Conservation (phyloP, 805 yeast genomes). For the Teunomyces kruisii region DNA sequence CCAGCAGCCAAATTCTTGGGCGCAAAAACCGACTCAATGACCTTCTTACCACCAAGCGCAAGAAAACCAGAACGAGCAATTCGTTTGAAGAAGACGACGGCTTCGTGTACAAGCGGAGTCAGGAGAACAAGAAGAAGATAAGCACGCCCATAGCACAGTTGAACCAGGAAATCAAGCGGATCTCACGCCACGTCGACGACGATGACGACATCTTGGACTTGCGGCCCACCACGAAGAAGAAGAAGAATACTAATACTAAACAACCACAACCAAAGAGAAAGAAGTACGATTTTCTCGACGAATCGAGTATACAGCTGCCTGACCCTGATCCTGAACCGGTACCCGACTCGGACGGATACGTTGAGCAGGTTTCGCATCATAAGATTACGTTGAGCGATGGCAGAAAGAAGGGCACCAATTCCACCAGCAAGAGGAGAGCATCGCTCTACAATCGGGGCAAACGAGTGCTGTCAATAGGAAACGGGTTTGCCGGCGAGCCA, state of each 20-base stretch:
- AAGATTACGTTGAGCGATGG: slow-evolving; percentile 20
- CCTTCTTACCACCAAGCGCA: slow-evolving; percentile 3
- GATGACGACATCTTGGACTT: slow-evolving; percentile 8
- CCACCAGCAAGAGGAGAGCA: slow-evolving; percentile 40
- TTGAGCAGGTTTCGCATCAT: slow-evolving; percentile 32
- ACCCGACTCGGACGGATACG: slow-evolving; percentile 19
- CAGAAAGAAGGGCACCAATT: slow-evolving; percentile 7
- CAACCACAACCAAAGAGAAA: slow-evolving; percentile 2
- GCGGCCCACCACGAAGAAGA: background rate
- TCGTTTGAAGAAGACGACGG: slow-evolving; percentile 33
- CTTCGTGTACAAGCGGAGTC: slow-evolving; percentile 29
- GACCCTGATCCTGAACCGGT: slow-evolving; percentile 10
- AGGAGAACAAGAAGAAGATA: slow-evolving; percentile 11
- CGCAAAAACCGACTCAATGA: slow-evolving; percentile 21
- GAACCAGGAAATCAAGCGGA: slow-evolving; percentile 16
- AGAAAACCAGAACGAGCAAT: slow-evolving; percentile 2
- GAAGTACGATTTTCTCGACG: slow-evolving; percentile 10
- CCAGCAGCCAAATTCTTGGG: slow-evolving; percentile 12
- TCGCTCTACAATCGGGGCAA: slow-evolving; percentile 65
- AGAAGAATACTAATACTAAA: too few species aligned
- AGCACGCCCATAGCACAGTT: slow-evolving; percentile 27
- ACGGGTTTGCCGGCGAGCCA: slow-evolving; percentile 67
- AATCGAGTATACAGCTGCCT: slow-evolving; percentile 9
- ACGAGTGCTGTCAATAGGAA: slow-evolving; percentile 71
- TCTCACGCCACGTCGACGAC: slow-evolving; percentile 16